Conservation (phyloP, 352 stramenopile genomes). For the Globisporangium emineosum region DNA sequence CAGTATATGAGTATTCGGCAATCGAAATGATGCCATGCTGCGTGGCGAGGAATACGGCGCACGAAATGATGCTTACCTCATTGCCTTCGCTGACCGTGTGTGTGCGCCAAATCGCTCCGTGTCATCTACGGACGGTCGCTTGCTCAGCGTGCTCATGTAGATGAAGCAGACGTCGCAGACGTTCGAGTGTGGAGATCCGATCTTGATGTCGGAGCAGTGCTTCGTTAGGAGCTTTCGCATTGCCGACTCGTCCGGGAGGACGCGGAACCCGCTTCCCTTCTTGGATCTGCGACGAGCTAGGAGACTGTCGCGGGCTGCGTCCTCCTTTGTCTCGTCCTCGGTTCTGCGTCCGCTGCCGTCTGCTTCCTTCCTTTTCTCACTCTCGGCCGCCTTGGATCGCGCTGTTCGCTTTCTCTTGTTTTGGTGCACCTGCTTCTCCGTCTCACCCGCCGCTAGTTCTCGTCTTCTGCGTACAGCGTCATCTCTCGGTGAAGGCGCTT, state of each 20-base stretch:
- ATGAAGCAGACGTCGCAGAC: slow-evolving; percentile 15
- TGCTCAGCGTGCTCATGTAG: slow-evolving; percentile 10
- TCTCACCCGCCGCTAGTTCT: neutral
- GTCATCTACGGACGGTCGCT: neutral
- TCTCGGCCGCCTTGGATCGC: neutral
- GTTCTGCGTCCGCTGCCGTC: neutral
- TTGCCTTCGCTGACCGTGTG: slow-evolving; percentile 4
- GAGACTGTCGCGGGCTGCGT: neutral
- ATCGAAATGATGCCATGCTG: neutral
- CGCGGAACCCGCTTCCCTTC: slow-evolving; percentile 1
- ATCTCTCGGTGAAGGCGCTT: neutral
- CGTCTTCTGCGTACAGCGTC: slow-evolving; percentile 2
- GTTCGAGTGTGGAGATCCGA: slow-evolving; percentile 14
- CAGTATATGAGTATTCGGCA: neutral
- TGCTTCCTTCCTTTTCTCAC: neutral
- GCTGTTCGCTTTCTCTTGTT: slow-evolving; percentile 1
- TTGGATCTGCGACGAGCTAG: slow-evolving; percentile 1
- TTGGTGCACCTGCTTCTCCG: neutral
- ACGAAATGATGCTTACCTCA: slow-evolving; percentile 8
- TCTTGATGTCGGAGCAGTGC: slow-evolving; percentile 9
- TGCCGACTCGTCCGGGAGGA: slow-evolving; percentile 3
- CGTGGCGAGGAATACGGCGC: neutral
- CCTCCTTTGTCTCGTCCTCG: neutral
- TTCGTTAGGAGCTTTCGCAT: slow-evolving; percentile 7
- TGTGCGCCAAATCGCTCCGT: slow-evolving; percentile 12